These are phyloP conservation scores for Phytophthora pini DNA, from an alignment of 352 stramenopile genomes.

Conservation along the genomic window DNA sequence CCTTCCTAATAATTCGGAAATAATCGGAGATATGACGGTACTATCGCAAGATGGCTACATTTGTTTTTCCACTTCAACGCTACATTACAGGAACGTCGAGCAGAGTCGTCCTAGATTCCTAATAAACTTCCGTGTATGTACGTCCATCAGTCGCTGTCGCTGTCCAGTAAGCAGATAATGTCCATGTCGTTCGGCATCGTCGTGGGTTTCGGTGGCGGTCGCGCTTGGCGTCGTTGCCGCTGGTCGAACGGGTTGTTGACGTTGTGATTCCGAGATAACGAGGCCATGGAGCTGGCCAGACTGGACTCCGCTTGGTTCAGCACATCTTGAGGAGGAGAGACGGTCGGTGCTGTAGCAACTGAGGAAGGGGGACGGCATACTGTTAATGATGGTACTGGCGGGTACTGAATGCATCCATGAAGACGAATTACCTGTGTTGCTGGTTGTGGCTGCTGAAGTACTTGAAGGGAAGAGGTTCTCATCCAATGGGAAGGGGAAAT, in stretches of 20 bases:
- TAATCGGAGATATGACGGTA: slow-evolving; percentile 21
- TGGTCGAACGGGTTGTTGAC: slow-evolving; percentile 59
- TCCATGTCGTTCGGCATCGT: slow-evolving; percentile 49
- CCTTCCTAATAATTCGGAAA: slow-evolving; percentile 19
- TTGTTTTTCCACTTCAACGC: slow-evolving; percentile 5
- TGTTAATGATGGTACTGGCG: slow-evolving; percentile 44
- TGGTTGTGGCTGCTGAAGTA: slow-evolving; percentile 22
- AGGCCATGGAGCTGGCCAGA: slow-evolving; percentile 69
- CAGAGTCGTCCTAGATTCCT: slow-evolving; percentile 21
- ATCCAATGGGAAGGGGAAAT: slow-evolving; percentile 67
- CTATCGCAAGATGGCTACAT: slow-evolving; percentile 22
- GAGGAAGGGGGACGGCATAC: slow-evolving; percentile 22
- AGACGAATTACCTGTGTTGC: slow-evolving; percentile 20
- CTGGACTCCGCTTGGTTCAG: slow-evolving; percentile 52
- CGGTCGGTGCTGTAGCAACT: slow-evolving; percentile 12
- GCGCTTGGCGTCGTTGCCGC: slow-evolving; percentile 33
- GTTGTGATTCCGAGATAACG: slow-evolving; percentile 65
- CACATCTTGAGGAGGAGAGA: slow-evolving; percentile 31
- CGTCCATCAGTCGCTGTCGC: slow-evolving; percentile 68
- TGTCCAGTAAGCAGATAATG: slow-evolving; percentile 84
- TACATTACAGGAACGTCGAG: slow-evolving; percentile 1
- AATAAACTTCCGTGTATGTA: slow-evolving; percentile 17
- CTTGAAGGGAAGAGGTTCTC: slow-evolving; percentile 57
- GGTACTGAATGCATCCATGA: slow-evolving; percentile 45
- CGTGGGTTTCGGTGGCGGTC: slow-evolving; percentile 23